Evolutionary conservation across 139 green algal species (phyloP).

Genomic region (Coccomyxa sp.): DNA sequence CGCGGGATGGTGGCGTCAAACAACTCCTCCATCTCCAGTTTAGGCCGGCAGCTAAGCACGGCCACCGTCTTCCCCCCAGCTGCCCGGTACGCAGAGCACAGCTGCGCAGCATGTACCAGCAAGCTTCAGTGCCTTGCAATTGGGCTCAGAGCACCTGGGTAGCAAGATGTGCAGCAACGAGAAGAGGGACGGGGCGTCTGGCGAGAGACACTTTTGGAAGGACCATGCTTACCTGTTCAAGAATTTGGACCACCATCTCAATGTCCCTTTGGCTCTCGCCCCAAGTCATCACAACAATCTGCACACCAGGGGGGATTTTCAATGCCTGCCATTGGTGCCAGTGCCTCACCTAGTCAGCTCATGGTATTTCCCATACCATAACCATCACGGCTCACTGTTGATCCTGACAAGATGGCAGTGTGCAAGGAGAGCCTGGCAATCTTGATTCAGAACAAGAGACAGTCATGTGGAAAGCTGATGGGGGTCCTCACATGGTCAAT

Average conservation of each 20-base stretch:
- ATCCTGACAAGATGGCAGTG: not conserved
- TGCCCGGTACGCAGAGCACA: conserved; percentile 38
- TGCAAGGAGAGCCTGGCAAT: no score
- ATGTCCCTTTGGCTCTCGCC: conserved; percentile 6
- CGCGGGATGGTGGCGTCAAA: conserved; percentile 26
- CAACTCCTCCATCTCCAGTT: conserved; percentile 54
- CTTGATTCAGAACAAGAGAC: no score
- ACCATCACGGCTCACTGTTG: not conserved
- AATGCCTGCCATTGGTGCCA: no score
- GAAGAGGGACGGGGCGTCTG: not conserved
- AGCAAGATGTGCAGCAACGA: not conserved
- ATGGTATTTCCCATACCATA: no score
- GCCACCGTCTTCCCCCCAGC: conserved; percentile 32
- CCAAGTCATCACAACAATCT: conserved; percentile 15
- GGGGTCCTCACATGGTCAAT: conserved; percentile 8
- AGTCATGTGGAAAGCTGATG: no score
- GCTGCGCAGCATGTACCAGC: not conserved
- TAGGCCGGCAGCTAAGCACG: conserved; percentile 39
- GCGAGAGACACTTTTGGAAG: no score
- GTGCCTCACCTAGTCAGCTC: no score
- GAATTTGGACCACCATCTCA: not conserved
- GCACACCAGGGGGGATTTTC: no score
- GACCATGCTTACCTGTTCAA: not conserved
- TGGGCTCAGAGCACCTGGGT: not conserved
- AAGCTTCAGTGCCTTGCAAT: not conserved